Percentiles rank a stretch among this genome's conserved stretches.
phyloP scores from a whole-genome alignment of 805 yeast genomes.

The Hanseniaspora valbyensis region DNA sequence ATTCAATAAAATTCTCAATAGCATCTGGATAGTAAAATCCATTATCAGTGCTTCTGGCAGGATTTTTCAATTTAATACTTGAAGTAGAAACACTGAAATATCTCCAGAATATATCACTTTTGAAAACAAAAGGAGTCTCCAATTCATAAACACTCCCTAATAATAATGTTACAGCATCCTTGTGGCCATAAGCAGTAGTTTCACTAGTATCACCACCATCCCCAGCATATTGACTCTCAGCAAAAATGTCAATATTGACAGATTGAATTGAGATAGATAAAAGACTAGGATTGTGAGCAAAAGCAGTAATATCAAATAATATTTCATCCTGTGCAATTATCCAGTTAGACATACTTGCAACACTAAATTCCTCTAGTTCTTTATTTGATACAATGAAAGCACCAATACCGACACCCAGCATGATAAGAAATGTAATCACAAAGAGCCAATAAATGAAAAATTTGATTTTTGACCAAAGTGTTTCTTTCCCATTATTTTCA shows the following conservation, averaged over 20 bases:
- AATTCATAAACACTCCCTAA: conserved; percentile 57
- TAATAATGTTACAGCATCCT: conserved; percentile 51
- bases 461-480: conserved; percentile 28
- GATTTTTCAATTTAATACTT: conserved; percentile 59
- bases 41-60: conserved; percentile 28
- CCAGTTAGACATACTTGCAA: conserved; percentile 54
- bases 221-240: conserved; percentile 31
- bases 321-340: conserved; percentile 76
- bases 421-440: conserved; percentile 38
- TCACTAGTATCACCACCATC: conserved; percentile 16
- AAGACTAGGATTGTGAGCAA: conserved; percentile 82
- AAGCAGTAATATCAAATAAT: conserved; percentile 63
- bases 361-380: conserved; percentile 58
- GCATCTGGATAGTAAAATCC: too few species aligned
- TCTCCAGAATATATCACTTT: conserved; percentile 65
- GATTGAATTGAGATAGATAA: conserved; percentile 51
- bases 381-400: conserved; percentile 77
- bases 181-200: conserved; percentile 19
- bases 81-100: conserved; percentile 50
- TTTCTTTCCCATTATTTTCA: conserved; percentile 22
- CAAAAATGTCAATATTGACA: conserved; percentile 76
- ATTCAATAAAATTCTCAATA: conserved; percentile 15
- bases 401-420: conserved; percentile 71
- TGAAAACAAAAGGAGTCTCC: conserved; percentile 63
- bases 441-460: conserved; percentile 30